Percentiles rank a stretch among this genome's conserved stretches.
These are phyloP conservation scores for Plasmodium knowlesi DNA, from an alignment of 169 alveolate species.

Conservation along the genomic window DNA sequence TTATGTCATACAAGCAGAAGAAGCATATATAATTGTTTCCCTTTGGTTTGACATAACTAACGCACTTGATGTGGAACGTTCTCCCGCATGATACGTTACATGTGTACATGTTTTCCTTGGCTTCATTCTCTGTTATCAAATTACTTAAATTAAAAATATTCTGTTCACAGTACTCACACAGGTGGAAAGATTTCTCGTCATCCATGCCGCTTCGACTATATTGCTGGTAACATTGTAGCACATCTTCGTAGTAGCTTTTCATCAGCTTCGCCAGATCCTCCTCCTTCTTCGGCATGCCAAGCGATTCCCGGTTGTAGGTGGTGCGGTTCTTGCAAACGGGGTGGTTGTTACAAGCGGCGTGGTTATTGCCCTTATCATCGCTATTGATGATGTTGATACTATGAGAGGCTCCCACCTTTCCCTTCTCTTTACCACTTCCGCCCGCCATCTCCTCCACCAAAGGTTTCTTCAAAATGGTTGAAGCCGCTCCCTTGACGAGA, in stretches of 20 bases:
- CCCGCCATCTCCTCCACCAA: not conserved
- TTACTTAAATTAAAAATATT: constrained; percentile 39
- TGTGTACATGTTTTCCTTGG: constrained; percentile 15
- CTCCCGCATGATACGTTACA: constrained; percentile 57
- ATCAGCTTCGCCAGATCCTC: not conserved
- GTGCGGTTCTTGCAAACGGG: too few relatives aligned
- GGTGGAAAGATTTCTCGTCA: constrained; percentile 4
- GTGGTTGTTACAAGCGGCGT: too few relatives aligned
- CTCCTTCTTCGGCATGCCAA: not conserved
- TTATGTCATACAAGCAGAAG: constrained; percentile 35
- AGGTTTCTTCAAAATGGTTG: not conserved
- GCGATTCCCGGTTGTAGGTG: not conserved
- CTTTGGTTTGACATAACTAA: constrained; percentile 13
- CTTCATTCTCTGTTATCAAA: constrained; percentile 1
- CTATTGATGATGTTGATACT: not conserved
- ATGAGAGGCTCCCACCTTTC: not conserved
- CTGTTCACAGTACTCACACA: constrained; percentile 48
- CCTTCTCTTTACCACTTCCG: not conserved
- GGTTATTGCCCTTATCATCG: not conserved
- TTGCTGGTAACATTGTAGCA: constrained; percentile 19
- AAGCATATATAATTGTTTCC: constrained; percentile 47
- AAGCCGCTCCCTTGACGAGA: not conserved
- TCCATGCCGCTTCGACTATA: constrained; percentile 13
- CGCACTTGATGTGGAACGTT: constrained; percentile 52
- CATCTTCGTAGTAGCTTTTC: constrained; percentile 16